Conservation (phyloP, 2,329 filamentous ascomycete genomes). For the Cylindrodendrum hubeiense region DNA sequence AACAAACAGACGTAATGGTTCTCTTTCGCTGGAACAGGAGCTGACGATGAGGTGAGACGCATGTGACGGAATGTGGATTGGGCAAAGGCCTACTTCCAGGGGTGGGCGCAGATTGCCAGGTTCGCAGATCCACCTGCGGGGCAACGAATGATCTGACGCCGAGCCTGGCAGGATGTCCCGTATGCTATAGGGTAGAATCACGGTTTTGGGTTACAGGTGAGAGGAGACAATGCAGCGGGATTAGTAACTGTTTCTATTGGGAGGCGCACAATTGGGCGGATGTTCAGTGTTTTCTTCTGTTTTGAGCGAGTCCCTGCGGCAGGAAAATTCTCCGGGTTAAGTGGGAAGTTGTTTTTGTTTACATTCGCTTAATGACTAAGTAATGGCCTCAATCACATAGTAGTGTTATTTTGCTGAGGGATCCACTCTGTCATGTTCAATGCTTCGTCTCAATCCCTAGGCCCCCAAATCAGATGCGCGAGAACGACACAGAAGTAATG, state of each 20-base stretch:
- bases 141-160: conserved; percentile 10
- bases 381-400: no score
- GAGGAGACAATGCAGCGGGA: background rate
- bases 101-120: conserved; percentile 5
- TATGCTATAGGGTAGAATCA: conserved; percentile 15
- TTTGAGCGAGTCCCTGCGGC: background rate
- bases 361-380: background rate
- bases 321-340: background rate
- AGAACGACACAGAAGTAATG: background rate
- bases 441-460: no score
- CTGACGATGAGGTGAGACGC: conserved; percentile 21
- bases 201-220: background rate
- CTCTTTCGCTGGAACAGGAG: background rate
- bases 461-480: background rate
- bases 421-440: no score
- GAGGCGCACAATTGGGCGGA: background rate
- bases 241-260: background rate
- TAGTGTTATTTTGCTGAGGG: no score
- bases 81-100: background rate
- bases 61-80: conserved; percentile 14
- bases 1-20: conserved; percentile 1
- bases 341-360: background rate
- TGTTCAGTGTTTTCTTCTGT: background rate
- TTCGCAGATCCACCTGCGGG: conserved; percentile 15
- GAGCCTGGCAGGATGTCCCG: conserved; percentile 1